Conservation (phyloP, 495 filamentous ascomycete genomes). For the Podospora conica region DNA sequence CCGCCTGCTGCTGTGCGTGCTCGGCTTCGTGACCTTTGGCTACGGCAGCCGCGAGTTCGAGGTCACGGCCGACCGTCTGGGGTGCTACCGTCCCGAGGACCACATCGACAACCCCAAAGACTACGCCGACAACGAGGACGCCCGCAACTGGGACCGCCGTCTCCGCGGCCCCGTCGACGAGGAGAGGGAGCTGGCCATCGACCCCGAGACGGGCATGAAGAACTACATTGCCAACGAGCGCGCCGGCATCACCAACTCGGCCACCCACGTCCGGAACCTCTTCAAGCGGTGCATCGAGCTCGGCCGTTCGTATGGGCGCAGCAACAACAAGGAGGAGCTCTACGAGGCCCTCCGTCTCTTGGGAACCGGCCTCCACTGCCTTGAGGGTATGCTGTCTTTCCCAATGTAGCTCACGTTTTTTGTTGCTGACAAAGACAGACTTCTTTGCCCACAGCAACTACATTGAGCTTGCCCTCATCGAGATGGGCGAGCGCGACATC, state of each 20-base stretch:
- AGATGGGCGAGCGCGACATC: constrained; percentile 68
- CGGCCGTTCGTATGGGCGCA: constrained; percentile 60
- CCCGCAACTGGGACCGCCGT: constrained; percentile 68
- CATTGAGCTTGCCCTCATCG: constrained; percentile 74
- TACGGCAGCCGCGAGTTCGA: constrained; percentile 91
- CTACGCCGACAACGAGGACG: constrained; percentile 82
- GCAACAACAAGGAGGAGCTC: constrained; percentile 60
- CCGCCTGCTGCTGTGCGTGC: constrained; percentile 63
- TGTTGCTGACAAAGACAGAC: constrained; percentile 39
- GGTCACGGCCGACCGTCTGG: constrained; percentile 78
- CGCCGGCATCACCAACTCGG: constrained; percentile 66
- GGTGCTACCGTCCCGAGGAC: constrained; percentile 82
- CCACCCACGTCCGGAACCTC: constrained; percentile 63
- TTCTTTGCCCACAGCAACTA: constrained; percentile 92
- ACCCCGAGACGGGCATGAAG: constrained; percentile 76
- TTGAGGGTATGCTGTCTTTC: constrained; percentile 53
- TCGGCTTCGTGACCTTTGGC: constrained; percentile 60
- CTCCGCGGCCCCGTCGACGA: constrained; percentile 81
- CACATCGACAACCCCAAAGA: constrained; percentile 76
- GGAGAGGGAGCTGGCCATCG: constrained; percentile 66
- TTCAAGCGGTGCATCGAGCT: constrained; percentile 67
- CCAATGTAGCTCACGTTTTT: not conserved
- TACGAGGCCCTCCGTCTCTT: constrained; percentile 79
- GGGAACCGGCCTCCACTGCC: constrained; percentile 79
- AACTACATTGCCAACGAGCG: constrained; percentile 85